These are phyloP conservation scores for Tetrahymena malaccensis DNA, from an alignment of 73 alveolate genomes.

Conservation along the genomic window DNA sequence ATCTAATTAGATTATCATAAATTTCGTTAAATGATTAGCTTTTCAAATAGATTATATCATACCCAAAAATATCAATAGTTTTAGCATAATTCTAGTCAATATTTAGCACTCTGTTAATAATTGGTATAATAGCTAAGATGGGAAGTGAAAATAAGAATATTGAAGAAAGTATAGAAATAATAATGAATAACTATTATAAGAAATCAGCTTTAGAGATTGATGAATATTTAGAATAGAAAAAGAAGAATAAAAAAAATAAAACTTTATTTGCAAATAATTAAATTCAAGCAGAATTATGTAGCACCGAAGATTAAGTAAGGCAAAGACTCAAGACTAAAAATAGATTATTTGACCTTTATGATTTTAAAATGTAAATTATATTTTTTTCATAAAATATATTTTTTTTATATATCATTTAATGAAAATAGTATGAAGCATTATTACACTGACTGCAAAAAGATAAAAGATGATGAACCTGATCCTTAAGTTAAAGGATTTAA, in stretches of 20 bases:
- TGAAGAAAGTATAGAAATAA: not conserved
- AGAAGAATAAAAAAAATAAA: not conserved
- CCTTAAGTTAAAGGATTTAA: not conserved
- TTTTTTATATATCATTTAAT: too few relatives aligned
- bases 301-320: not conserved
- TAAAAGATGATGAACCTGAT: not conserved
- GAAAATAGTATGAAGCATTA: not conserved
- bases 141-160: not conserved
- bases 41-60: not conserved
- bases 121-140: not conserved
- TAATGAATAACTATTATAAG: not conserved
- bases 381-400: not conserved
- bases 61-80: not conserved
- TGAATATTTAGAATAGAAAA: not conserved
- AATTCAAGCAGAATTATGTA: not conserved
- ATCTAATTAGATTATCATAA: not conserved
- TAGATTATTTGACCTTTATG: not conserved
- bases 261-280: not conserved
- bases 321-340: not conserved
- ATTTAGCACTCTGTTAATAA: not conserved
- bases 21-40: not conserved
- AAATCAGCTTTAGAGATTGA: not conserved
- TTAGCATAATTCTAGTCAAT: not conserved
- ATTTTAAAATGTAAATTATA: not conserved
- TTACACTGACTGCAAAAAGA: not conserved